These are phyloP conservation scores for Chlorella ohadii DNA, from an alignment of 139 green algal genomes.

Conservation along the genomic window DNA sequence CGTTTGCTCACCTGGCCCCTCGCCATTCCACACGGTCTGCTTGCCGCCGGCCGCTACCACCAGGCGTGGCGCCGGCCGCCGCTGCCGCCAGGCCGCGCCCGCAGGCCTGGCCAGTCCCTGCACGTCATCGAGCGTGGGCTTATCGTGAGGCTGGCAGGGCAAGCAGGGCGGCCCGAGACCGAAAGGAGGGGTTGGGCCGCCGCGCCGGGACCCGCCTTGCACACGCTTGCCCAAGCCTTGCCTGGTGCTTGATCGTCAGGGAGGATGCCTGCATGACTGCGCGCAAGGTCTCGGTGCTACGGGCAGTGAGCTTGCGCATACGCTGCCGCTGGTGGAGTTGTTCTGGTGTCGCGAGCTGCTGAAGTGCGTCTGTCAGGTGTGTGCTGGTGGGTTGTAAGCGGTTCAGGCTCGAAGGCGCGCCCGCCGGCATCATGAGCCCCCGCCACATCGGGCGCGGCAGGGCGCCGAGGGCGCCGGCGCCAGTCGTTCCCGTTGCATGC, in stretches of 20 bases:
- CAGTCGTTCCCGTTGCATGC: too few relatives aligned
- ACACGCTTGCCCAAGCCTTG: not conserved
- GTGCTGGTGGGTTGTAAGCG: too few relatives aligned
- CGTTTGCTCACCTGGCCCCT: not conserved
- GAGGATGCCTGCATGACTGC: not conserved
- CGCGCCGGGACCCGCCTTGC: too few relatives aligned
- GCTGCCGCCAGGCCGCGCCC: not conserved
- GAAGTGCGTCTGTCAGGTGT: too few relatives aligned
- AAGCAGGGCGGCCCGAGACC: too few relatives aligned
- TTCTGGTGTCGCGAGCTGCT: not conserved
- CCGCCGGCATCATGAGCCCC: too few relatives aligned
- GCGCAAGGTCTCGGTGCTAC: not conserved
- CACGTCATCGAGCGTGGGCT: too few relatives aligned
- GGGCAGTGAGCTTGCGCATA: not conserved
- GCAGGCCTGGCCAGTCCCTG: not conserved
- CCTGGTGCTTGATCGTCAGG: not conserved
- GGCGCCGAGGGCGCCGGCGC: too few relatives aligned
- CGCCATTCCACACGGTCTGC: constrained; percentile 9
- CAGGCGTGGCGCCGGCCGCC: not conserved
- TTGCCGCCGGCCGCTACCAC: not conserved
- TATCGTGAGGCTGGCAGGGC: too few relatives aligned
- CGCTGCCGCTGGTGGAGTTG: not conserved
- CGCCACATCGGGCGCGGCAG: too few relatives aligned
- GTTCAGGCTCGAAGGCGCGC: too few relatives aligned
- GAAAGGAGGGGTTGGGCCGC: too few relatives aligned